Evolutionary conservation across 257 asterid genomes (phyloP).

Genomic region (Capsicum baccatum): DNA sequence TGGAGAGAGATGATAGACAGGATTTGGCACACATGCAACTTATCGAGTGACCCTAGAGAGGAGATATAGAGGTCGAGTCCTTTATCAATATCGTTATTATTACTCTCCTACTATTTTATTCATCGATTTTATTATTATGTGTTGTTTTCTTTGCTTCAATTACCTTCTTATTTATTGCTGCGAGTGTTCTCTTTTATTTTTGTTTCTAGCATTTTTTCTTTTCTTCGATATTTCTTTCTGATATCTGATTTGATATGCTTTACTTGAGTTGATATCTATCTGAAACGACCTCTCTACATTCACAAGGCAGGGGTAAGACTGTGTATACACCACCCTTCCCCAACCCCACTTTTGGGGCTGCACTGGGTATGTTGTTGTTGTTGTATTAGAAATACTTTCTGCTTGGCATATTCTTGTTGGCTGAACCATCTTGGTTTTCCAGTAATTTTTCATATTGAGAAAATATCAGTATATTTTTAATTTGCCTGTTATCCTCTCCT

Average conservation of each 20-base stretch:
- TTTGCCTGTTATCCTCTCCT: neutral
- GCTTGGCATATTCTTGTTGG: neutral
- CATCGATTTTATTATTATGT: neutral
- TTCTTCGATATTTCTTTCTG: neutral
- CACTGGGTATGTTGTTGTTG: neutral
- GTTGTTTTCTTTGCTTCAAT: neutral
- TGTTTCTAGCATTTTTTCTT: neutral
- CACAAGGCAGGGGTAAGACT: neutral
- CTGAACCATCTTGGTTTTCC: slow-evolving; percentile 12
- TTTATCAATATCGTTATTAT: neutral
- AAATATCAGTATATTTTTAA: neutral
- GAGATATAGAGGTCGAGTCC: neutral
- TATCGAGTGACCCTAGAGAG: neutral
- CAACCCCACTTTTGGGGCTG: neutral
- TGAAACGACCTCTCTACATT: slow-evolving; percentile 2
- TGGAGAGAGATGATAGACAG: neutral
- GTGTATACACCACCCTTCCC: neutral
- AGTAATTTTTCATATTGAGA: slow-evolving; percentile 2
- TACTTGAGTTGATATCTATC: neutral
- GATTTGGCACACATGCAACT: neutral
- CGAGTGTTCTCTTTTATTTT: neutral
- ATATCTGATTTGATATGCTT: neutral
- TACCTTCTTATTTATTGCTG: neutral
- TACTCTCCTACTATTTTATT: neutral
- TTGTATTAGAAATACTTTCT: neutral